Evolutionary conservation across 2,329 filamentous ascomycete genomes (phyloP).

Genomic region (Cryphonectria parasitica): DNA sequence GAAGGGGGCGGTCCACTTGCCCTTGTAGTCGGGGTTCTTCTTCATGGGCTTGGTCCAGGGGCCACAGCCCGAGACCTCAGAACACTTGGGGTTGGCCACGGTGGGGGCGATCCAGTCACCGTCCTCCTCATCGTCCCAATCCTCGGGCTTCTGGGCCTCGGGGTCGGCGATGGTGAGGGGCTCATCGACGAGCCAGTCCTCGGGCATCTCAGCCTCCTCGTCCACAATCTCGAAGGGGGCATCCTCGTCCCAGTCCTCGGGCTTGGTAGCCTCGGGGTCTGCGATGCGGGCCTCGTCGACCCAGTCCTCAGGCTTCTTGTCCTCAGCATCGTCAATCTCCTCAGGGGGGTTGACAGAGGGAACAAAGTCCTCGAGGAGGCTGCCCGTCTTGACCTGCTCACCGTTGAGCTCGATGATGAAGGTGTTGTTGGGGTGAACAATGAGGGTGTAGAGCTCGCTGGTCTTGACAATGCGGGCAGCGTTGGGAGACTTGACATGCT

Average conservation of each 20-base stretch:
- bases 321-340: conserved; percentile 94
- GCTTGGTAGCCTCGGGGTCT: conserved; percentile 93
- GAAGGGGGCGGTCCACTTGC: conserved; percentile 91
- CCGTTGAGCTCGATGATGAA: conserved; percentile 92
- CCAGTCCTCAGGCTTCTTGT: conserved; percentile 94
- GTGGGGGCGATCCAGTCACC: conserved; percentile 94
- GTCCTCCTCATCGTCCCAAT: conserved; percentile 99
- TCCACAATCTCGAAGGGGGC: conserved; percentile 96
- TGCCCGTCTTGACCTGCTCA: conserved; percentile 84
- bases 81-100: conserved; percentile 94
- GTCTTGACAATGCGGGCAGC: conserved; percentile 89
- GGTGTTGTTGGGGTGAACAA: conserved; percentile 95
- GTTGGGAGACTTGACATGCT: conserved; percentile 87
- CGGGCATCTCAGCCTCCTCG: conserved; percentile 86
- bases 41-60: conserved; percentile 90
- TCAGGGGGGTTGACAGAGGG: conserved; percentile 91
- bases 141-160: conserved; percentile 95
- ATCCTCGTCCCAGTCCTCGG: conserved; percentile 98
- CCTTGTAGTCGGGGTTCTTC: conserved; percentile 97
- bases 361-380: conserved; percentile 89
- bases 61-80: conserved; percentile 90
- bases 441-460: conserved; percentile 92
- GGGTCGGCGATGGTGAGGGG: conserved; percentile 83
- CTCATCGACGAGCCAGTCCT: conserved; percentile 95
- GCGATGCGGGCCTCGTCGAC: conserved; percentile 90